A percentile compares a stretch with the other conserved stretches of the same genome.
Conservation (phyloP, 768 basidiomycete species). For the Tylopilus subfusipes region DNA sequence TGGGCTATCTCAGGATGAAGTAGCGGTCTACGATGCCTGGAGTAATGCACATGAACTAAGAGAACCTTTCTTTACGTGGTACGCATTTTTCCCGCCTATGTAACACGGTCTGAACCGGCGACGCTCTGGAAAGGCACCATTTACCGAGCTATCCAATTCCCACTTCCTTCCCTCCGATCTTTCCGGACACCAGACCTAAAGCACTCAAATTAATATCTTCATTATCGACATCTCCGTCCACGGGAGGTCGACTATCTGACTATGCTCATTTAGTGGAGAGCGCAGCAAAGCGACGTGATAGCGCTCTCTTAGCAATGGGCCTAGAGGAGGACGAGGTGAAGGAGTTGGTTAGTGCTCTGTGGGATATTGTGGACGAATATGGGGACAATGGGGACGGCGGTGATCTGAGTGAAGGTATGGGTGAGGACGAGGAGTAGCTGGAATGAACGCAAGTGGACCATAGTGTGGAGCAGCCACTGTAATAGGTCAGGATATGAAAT, state of each 20-base stretch:
- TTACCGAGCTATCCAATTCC: constrained; percentile 55
- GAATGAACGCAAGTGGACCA: background rate
- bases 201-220: constrained; percentile 40
- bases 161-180: constrained; percentile 54
- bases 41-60: constrained; percentile 26
- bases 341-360: constrained; percentile 55
- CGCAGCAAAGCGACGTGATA: constrained; percentile 39
- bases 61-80: constrained; percentile 39
- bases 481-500: too few relatives aligned
- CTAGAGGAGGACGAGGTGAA: constrained; percentile 53
- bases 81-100: constrained; percentile 8
- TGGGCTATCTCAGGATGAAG: constrained; percentile 45
- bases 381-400: constrained; percentile 28
- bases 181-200: constrained; percentile 22
- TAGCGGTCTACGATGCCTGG: constrained; percentile 41
- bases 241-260: constrained; percentile 40
- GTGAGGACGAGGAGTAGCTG: constrained; percentile 20
- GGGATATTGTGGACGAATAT: constrained; percentile 53
- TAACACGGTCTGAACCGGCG: constrained; percentile 3
- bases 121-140: constrained; percentile 38
- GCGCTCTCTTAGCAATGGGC: constrained; percentile 34
- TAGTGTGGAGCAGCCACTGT: background rate
- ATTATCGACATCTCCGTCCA: constrained; percentile 40
- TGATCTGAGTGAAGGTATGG: constrained; percentile 17
- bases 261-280: constrained; percentile 53